Evolutionary conservation across 352 stramenopile species (phyloP), one percentile per base, ranked within the genome.

Genomic region (Phytophthora rubi): DNA sequence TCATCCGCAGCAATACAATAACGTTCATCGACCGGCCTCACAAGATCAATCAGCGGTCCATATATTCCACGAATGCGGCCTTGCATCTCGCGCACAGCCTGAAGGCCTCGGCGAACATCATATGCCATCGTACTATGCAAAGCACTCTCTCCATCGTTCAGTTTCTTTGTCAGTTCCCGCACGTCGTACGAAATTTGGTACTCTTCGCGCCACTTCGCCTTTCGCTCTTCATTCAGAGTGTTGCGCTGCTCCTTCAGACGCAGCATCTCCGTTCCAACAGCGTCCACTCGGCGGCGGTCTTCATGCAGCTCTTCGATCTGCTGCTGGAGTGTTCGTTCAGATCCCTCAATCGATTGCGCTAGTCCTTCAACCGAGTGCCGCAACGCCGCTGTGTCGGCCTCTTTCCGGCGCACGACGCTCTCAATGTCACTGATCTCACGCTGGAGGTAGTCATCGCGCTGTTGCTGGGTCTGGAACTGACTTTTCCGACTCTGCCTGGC

Each of bases 1-100:
- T 99, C 95, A 73, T 99, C 98, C 1, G 98, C 84, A 30, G 96
- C 97, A 13, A 92, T 98, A 59, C 92, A 96, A 71, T 99, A 99
- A 30, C 90, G 86, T 32, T 97, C 85, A 32, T 94, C 89, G 0
- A 88, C 76, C 30, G 89, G 90, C 58, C 84, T 82, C 42, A 99
- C 90, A 37, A 99, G 95, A 32, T 99, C 97, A 62, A 99, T 97
- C 21, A 99, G 67, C n/a, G 97, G 93, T 6, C 98, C 98, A 78
- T 97, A 98, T 54, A 98, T 89, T 9, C 88, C 90, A 45, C 75
- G 68, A 35, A 95, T 77, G 12, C 76, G 84, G 18, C 94, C 86
- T 54, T 96, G 89, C 82, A 99, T 98, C 42, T 95, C 82, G 4
- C 88, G 80, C 8, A 97, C 79, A 32, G 90, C 92, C 44, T 92